These are phyloP conservation scores for Allodekkera sacchari DNA, from an alignment of 805 yeast species.

Conservation along the genomic window DNA sequence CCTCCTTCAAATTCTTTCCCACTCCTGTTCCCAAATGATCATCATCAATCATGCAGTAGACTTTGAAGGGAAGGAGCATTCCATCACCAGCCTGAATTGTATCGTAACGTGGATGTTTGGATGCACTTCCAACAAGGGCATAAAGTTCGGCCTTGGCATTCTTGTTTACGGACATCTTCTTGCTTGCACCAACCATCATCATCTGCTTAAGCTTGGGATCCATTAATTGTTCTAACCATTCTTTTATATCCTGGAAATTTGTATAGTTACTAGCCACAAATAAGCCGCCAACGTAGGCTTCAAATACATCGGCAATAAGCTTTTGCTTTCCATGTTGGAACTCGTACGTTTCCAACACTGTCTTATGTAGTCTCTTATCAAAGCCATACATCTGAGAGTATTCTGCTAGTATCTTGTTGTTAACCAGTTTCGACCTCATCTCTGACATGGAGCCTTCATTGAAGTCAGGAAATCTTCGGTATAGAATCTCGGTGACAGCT, in stretches of 20 bases:
- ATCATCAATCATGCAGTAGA: constrained; percentile 56
- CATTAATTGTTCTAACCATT: constrained; percentile 50
- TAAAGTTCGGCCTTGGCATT: constrained; percentile 76
- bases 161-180: constrained; percentile 34
- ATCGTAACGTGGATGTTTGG: constrained; percentile 51
- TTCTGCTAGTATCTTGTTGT: constrained; percentile 61
- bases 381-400: constrained; percentile 67
- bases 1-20: constrained; percentile 64
- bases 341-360: constrained; percentile 29
- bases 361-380: constrained; percentile 42
- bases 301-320: constrained; percentile 81
- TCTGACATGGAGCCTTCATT: constrained; percentile 76
- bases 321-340: constrained; percentile 53
- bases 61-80: constrained; percentile 39
- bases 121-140: constrained; percentile 70
- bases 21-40: constrained; percentile 66
- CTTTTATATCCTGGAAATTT: constrained; percentile 39
- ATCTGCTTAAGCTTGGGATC: constrained; percentile 29
- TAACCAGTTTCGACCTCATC: constrained; percentile 61
- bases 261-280: constrained; percentile 42
- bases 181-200: background rate
- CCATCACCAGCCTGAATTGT: constrained; percentile 37
- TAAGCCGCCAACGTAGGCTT: constrained; percentile 88
- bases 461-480: constrained; percentile 54
- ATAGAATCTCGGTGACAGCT: constrained; percentile 62